phyloP scores from a whole-genome alignment of 2,329 filamentous ascomycete species.

The Exophiala calicioides region DNA sequence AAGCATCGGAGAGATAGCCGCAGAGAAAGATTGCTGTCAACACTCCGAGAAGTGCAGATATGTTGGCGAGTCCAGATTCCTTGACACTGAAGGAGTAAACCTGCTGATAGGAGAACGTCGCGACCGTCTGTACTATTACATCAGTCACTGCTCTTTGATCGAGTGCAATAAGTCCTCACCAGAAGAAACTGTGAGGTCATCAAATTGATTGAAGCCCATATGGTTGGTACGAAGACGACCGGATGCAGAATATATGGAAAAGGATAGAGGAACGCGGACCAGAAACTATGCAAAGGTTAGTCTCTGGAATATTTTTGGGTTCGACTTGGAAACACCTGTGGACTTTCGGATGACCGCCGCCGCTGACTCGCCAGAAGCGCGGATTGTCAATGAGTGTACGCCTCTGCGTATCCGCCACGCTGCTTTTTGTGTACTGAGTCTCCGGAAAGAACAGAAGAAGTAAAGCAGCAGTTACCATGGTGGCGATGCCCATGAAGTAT shows the following conservation, averaged over 20 bases:
- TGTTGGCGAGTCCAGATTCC: background rate
- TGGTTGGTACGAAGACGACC: background rate
- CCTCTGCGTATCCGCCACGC: background rate
- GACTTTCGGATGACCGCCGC: slow-evolving; percentile 9
- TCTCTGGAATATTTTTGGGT: background rate
- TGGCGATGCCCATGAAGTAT: slow-evolving; percentile 5
- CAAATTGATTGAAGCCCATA: background rate
- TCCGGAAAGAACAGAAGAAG: slow-evolving; percentile 7
- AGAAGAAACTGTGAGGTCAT: slow-evolving; percentile 4
- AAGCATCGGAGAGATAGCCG: background rate
- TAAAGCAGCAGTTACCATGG: background rate
- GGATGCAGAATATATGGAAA: slow-evolving; percentile 10
- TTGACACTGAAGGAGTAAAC: slow-evolving; percentile 1
- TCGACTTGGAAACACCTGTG: background rate
- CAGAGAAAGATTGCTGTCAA: background rate
- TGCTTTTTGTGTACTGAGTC: slow-evolving; percentile 6
- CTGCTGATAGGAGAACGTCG: background rate
- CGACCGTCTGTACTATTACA: slow-evolving; percentile 1
- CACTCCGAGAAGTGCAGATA: background rate
- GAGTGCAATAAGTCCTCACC: slow-evolving; percentile 1
- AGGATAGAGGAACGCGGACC: slow-evolving; percentile 4
- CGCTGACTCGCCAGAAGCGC: slow-evolving; percentile 10
- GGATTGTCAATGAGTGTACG: background rate
- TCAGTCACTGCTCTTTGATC: no score
- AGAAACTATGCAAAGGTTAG: background rate